Percentiles rank a stretch among this genome's conserved stretches.
These are phyloP conservation scores for Grosmannia clavigera DNA, from an alignment of 2,329 filamentous ascomycete genomes.

Conservation along the genomic window DNA sequence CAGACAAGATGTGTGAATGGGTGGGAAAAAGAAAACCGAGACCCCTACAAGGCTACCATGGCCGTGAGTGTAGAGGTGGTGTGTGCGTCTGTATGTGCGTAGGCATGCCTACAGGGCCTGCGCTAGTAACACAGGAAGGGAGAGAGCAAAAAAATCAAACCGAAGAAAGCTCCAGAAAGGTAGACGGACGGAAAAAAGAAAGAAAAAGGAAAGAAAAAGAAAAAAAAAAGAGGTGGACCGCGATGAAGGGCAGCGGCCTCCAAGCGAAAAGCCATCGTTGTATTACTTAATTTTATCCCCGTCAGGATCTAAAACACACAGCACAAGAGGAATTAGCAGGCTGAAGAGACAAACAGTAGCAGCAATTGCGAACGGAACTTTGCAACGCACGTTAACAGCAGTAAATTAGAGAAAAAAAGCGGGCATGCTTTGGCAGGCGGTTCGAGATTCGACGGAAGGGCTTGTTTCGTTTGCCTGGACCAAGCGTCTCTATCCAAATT, in stretches of 20 bases:
- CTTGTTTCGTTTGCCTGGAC: too few relatives aligned
- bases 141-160: not conserved
- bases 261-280: conserved; percentile 8
- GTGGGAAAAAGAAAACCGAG: not conserved
- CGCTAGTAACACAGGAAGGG: not conserved
- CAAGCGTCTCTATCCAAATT: too few relatives aligned
- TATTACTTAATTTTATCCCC: conserved; percentile 1
- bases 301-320: conserved; percentile 1
- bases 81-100: not conserved
- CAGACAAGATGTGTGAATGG: not conserved
- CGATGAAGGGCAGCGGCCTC: conserved; percentile 3
- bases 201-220: not conserved
- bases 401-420: too few relatives aligned
- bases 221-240: not conserved
- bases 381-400: too few relatives aligned
- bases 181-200: not conserved
- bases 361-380: not conserved
- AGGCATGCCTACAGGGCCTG: not conserved
- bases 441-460: too few relatives aligned
- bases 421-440: too few relatives aligned
- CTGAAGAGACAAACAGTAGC: not conserved
- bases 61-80: not conserved
- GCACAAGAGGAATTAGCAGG: not conserved
- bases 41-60: not conserved
- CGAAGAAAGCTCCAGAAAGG: not conserved